Evolutionary conservation across 2,329 filamentous ascomycete genomes (phyloP).

Genomic region (Metarhizium album): DNA sequence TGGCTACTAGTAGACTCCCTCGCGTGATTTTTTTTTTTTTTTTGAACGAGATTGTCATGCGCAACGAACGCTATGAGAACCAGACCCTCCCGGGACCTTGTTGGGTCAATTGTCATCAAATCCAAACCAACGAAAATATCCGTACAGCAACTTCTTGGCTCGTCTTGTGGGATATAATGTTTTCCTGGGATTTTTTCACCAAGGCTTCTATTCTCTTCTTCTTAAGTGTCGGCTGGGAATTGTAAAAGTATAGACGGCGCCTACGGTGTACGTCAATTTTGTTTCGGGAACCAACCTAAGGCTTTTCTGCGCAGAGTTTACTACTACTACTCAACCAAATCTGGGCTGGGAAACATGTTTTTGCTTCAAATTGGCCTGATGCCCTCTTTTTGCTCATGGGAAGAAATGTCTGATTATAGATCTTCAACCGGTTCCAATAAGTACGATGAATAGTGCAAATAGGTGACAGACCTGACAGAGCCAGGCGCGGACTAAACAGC

Average conservation of each 20-base stretch:
- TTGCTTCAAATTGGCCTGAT: neutral
- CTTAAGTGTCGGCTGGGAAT: neutral
- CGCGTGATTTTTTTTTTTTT: neutral
- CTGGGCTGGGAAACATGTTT: neutral
- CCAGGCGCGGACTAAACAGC: neutral
- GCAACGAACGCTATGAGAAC: slow-evolving; percentile 1
- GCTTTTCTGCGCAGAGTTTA: neutral
- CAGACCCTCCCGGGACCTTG: neutral
- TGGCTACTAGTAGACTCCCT: slow-evolving; percentile 29
- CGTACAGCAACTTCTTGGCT: neutral
- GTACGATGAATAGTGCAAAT: neutral
- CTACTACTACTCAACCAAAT: neutral
- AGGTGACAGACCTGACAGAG: neutral
- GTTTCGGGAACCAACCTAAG: neutral
- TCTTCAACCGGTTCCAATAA: neutral
- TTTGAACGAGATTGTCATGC: neutral
- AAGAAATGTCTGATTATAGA: slow-evolving; percentile 81
- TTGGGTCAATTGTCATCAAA: slow-evolving; percentile 3
- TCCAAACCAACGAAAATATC: slow-evolving; percentile 7
- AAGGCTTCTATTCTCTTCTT: neutral
- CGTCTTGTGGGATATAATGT: neutral
- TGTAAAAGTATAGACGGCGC: slow-evolving; percentile 7
- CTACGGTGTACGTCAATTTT: slow-evolving; percentile 3
- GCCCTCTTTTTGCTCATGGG: slow-evolving; percentile 63
- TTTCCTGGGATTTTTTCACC: neutral